Evolutionary conservation across 2,329 filamentous ascomycete genomes (phyloP).

Genomic region (Camillea tinctor): DNA sequence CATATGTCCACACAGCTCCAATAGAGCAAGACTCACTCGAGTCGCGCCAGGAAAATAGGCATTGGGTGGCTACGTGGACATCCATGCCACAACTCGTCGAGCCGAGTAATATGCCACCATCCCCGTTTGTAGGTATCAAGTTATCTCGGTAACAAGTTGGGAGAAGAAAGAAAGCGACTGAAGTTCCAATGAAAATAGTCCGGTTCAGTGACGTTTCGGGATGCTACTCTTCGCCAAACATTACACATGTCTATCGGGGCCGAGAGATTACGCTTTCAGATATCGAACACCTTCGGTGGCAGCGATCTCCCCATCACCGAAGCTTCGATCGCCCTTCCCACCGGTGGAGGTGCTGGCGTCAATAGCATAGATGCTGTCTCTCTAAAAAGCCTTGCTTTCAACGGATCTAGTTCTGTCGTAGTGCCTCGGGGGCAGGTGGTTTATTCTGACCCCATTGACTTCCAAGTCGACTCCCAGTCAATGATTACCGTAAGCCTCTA

Average conservation of each 20-base stretch:
- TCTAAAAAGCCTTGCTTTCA: constrained; percentile 57
- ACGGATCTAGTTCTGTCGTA: constrained; percentile 48
- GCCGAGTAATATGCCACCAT: constrained; percentile 57
- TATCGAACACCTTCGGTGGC: constrained; percentile 65
- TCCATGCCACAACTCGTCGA: constrained; percentile 67
- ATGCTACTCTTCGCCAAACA: constrained; percentile 66
- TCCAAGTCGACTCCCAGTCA: constrained; percentile 47
- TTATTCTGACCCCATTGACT: constrained; percentile 61
- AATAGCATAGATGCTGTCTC: constrained; percentile 51
- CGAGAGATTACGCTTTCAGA: constrained; percentile 56
- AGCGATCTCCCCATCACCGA: constrained; percentile 59
- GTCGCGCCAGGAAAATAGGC: constrained; percentile 36
- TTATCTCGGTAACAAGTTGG: neutral
- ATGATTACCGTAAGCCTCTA: constrained; percentile 61
- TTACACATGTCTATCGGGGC: constrained; percentile 58
- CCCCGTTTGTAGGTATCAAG: constrained; percentile 51
- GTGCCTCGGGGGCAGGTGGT: constrained; percentile 56
- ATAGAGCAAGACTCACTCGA: constrained; percentile 2
- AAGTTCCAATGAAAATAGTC: constrained; percentile 27
- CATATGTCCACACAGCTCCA: constrained; percentile 13
- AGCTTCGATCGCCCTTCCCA: constrained; percentile 56
- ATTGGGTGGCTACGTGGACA: constrained; percentile 65
- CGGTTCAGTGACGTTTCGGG: constrained; percentile 50
- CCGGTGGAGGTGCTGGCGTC: constrained; percentile 52
- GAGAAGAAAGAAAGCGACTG: neutral